Evolutionary conservation across 2,329 filamentous ascomycete genomes (phyloP), one percentile per base, ranked within the genome.

Genomic region (Chrysosporium keratinophilum): DNA sequence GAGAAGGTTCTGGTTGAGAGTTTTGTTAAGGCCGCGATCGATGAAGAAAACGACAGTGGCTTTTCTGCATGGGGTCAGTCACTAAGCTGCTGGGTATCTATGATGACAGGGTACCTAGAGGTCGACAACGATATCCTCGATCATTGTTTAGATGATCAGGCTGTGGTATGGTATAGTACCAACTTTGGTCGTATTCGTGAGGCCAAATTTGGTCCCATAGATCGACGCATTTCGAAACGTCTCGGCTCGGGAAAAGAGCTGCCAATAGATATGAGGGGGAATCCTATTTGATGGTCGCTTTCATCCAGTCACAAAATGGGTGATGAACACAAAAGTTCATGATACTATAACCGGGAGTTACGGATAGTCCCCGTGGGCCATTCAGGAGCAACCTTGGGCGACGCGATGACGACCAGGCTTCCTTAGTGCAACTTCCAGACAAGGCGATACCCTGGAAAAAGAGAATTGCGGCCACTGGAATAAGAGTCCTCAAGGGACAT

Each of bases 101-200:
- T 62, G 57, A 65, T 65, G 59, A 54, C 49, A 54, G 60, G 57
- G 40, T 65, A 65, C 40, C 55, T 65, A 39, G 61, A 62, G 41
- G 59, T 64, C 35, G 41, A 64, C 34, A 64, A 64, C 46, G 58
- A 62, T 52, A 50, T 59, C 39, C 60, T 64, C 14, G 62, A 65
- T 61, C 14, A 58, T 49, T 64, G 63, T 58, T 35, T 14, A 11
- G 61, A 65, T 61, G 19, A 61, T 40, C 35, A 56, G 48, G 62
- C 58, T 56, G 59, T 62, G 52, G 56, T 58, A 47, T 65, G 62
- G 62, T 64, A 60, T 56, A 64, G 64, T 54, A 35, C n/a, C 42
- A 59, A 64, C 19, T 65, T 65, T 60, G 61, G 61, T 54, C 57
- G 62, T 52, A 60, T 60, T 17, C 57, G 37, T n/a, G 61, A 64